Base-by-base conservation (phyloP, 768 basidiomycete species). In the Trametes maxima region DNA sequence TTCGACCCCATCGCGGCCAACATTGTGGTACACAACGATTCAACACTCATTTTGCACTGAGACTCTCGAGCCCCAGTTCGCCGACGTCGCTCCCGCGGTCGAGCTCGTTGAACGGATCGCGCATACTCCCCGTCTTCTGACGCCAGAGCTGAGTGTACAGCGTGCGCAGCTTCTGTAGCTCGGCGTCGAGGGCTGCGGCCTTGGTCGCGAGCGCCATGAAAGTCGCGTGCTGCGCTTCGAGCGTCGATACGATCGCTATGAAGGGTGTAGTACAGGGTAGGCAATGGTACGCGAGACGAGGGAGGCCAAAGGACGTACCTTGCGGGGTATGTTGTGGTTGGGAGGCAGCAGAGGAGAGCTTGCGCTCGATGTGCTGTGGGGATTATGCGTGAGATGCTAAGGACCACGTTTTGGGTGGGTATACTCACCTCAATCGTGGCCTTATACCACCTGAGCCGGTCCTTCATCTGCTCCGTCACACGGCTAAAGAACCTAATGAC, bases 141-240 rank as follows among this genome's bases (percentile, higher is more conserved):
- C 89, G 84, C 89, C 90, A 94, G 6, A 92, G 75, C 67, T 91
- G 88, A 0, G 87, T 88, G 65, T 92, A 92, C 12, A 88, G 70
- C 11, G 77, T 73, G 71, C 92, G 92, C 67, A 94, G 82, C 75
- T 87, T 88, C 69, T 91, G 87, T 24, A 94, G 71, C 66, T 92
- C 89, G 2, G 82, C 80, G 60, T 94, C 87, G 1, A 92, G 75
- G 3, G 85, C 78, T 17, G 92, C 90, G 2, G 89, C 89, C 73
- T 86, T 90, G 62, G 81, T 83, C 7, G 92, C 92, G 22, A 94
- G 82, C 4, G 88, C 79, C 24, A 92, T 80, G 73, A 92, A 93
- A 5, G 85, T 87, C 19, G 82, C 78, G 64, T 94, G 87, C 71
- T 94, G 92, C 5, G 88, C 87, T 70, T 92, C 89, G 36, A 94